Evolutionary conservation across 345 rosid species (phyloP).

Genomic region (Salix purpurea): DNA sequence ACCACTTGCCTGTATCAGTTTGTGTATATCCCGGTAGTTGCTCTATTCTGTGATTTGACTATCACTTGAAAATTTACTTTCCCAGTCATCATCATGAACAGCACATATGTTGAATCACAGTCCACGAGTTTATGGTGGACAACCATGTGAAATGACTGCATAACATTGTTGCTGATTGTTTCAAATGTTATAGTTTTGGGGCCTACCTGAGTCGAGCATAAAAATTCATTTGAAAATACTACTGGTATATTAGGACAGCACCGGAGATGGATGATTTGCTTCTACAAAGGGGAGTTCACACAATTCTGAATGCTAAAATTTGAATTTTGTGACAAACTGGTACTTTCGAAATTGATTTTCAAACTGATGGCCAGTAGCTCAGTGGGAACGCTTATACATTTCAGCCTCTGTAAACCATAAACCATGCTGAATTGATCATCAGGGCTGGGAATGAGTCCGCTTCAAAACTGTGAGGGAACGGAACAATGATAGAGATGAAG

Average conservation of each 20-base stretch:
- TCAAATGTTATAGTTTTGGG: neutral
- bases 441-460: neutral
- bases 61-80: neutral
- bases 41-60: constrained; percentile 3
- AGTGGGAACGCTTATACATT: neutral
- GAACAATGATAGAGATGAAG: neutral
- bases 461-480: neutral
- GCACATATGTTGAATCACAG: neutral
- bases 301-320: neutral
- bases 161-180: neutral
- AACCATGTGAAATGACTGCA: neutral
- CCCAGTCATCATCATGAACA: neutral
- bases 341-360: neutral
- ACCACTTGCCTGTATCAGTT: constrained; percentile 7
- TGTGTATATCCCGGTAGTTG: constrained; percentile 26
- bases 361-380: neutral
- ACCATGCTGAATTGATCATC: neutral
- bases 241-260: neutral
- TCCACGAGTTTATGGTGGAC: neutral
- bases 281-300: neutral
- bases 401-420: too few species aligned
- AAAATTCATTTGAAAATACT: neutral
- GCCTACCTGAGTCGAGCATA: neutral
- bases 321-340: neutral
- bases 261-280: neutral